Conservation (phyloP, 176 grass and related monocot genomes). For the Aegilops speltoides region DNA sequence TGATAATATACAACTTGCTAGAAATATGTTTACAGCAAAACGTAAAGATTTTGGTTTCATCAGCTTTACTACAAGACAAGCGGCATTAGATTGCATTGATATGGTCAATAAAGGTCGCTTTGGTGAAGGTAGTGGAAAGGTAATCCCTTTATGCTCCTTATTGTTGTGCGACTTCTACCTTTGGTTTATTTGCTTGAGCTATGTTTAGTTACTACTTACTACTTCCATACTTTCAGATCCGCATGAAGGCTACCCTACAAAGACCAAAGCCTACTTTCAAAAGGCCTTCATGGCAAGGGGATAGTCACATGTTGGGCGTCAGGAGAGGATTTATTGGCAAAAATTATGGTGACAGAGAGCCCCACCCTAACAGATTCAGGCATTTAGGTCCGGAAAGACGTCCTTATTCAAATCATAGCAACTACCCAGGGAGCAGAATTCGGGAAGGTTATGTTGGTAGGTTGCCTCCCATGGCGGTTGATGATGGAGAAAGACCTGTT, state of each 20-base stretch:
- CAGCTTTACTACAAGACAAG: slow-evolving; percentile 56
- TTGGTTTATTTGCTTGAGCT: slow-evolving; percentile 24
- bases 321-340: slow-evolving; percentile 52
- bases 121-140: slow-evolving; percentile 46
- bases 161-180: not conserved
- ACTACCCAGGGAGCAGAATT: not conserved
- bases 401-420: slow-evolving; percentile 25
- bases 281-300: slow-evolving; percentile 43
- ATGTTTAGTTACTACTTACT: slow-evolving; percentile 1
- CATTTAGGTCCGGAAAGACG: slow-evolving; percentile 31
- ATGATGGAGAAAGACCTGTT: slow-evolving; percentile 42
- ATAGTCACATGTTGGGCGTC: slow-evolving; percentile 38
- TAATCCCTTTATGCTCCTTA: slow-evolving; percentile 22
- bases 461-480: slow-evolving; percentile 16
- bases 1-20: slow-evolving; percentile 61
- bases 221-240: slow-evolving; percentile 29
- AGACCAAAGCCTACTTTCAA: slow-evolving; percentile 51
- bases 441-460: not conserved
- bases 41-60: slow-evolving; percentile 72
- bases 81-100: slow-evolving; percentile 62
- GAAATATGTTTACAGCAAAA: slow-evolving; percentile 61
- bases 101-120: slow-evolving; percentile 54
- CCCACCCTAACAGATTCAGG: slow-evolving; percentile 33
- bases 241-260: slow-evolving; percentile 54
- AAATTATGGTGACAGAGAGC: slow-evolving; percentile 31